These are phyloP conservation scores for Talaromyces ruber DNA, from an alignment of 495 filamentous ascomycete species.

Conservation along the genomic window DNA sequence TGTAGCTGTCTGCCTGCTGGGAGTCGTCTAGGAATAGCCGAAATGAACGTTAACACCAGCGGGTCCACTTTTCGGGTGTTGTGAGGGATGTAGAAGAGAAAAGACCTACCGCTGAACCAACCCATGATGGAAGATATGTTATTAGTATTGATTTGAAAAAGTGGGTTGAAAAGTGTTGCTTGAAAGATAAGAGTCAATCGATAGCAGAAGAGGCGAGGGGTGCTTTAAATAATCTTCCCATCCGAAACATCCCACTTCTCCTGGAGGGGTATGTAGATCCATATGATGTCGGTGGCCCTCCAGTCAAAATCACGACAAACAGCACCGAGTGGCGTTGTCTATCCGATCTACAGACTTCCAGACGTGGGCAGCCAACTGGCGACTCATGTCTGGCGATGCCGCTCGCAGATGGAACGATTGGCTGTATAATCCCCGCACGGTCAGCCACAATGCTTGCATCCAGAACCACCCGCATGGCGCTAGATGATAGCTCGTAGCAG, in stretches of 20 bases:
- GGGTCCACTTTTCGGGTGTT: not conserved
- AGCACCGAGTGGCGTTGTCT: not conserved
- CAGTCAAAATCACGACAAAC: not conserved
- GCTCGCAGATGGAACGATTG: not conserved
- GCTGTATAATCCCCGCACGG: not conserved
- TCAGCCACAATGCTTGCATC: not conserved
- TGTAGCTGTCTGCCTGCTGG: slow-evolving; percentile 29
- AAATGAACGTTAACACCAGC: not conserved
- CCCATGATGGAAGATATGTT: slow-evolving; percentile 11
- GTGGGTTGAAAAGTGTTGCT: not conserved
- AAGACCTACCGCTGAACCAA: slow-evolving; percentile 15
- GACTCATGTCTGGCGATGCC: not conserved
- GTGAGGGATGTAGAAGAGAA: not conserved
- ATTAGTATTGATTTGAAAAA: not conserved
- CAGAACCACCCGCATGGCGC: not conserved
- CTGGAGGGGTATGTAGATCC: not conserved
- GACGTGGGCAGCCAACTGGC: not conserved
- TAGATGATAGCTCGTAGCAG: not conserved
- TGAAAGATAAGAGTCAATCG: not conserved
- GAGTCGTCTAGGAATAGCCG: slow-evolving; percentile 14
- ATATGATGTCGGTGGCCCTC: not conserved
- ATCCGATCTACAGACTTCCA: not conserved
- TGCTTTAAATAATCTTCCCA: not conserved
- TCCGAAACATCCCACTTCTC: not conserved
- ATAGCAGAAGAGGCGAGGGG: not conserved